Percentiles rank a stretch among this genome's conserved stretches.
Evolutionary conservation across 2,329 filamentous ascomycete genomes (phyloP).

Genomic region (Hypoxylon sp.): DNA sequence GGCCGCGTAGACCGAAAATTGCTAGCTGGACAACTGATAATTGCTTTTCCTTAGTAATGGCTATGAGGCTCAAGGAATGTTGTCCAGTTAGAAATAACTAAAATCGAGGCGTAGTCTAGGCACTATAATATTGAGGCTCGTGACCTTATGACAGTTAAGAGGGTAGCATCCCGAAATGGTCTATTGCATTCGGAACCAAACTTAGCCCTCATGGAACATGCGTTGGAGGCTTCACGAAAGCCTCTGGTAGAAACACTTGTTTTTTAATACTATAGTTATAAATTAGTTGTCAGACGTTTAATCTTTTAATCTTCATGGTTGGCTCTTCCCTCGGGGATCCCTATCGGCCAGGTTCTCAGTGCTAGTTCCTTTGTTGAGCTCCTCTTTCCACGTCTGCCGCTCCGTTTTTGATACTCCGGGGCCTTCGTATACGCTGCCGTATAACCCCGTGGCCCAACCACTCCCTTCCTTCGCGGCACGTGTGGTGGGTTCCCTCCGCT

Average conservation of each 20-base stretch:
- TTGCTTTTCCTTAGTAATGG: conserved; percentile 17
- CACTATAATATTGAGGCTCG: conserved; percentile 32
- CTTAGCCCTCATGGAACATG: conserved; percentile 9
- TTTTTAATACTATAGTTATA: conserved; percentile 10
- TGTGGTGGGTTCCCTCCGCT: conserved; percentile 37
- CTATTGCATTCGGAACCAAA: conserved; percentile 26
- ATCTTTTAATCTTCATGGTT: conserved; percentile 49
- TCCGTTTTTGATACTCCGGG: conserved; percentile 69
- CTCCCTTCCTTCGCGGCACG: conserved; percentile 64
- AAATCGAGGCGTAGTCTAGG: conserved; percentile 19
- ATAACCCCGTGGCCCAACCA: conserved; percentile 70
- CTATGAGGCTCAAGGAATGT: conserved; percentile 28
- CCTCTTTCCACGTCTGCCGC: conserved; percentile 65
- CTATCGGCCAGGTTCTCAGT: conserved; percentile 56
- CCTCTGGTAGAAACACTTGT: conserved; percentile 16
- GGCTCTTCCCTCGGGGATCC: conserved; percentile 55
- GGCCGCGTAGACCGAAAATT: conserved; percentile 36
- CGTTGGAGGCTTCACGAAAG: conserved; percentile 27
- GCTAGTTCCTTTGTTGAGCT: conserved; percentile 56
- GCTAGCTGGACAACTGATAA: conserved; percentile 19
- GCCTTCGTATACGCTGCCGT: conserved; percentile 72
- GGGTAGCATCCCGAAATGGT: conserved; percentile 25
- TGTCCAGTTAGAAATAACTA: conserved; percentile 10
- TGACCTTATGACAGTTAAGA: conserved; percentile 36
- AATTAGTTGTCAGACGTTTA: neutral